Evolutionary conservation across 2,329 filamentous ascomycete genomes (phyloP).

Genomic region (Microdochium paspali): DNA sequence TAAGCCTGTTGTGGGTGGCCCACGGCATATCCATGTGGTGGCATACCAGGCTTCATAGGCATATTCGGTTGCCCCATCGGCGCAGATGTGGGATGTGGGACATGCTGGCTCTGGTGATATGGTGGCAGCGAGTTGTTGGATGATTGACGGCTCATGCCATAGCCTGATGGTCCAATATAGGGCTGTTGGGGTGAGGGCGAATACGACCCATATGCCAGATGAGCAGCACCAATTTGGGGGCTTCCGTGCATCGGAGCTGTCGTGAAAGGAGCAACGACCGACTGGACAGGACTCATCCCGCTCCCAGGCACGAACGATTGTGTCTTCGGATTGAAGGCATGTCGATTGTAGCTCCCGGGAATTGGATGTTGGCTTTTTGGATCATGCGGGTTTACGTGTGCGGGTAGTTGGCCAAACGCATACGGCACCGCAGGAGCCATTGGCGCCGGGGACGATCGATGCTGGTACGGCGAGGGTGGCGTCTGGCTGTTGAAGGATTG

Average conservation of each 20-base stretch:
- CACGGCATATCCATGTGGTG: constrained; percentile 27
- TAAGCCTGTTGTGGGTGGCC: constrained; percentile 28
- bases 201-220: constrained; percentile 38
- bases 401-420: constrained; percentile 69
- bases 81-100: constrained; percentile 26
- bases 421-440: constrained; percentile 45
- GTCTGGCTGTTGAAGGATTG: constrained; percentile 16
- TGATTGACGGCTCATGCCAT: constrained; percentile 46
- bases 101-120: constrained; percentile 32
- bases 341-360: constrained; percentile 73
- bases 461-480: constrained; percentile 14
- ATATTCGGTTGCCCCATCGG: constrained; percentile 26
- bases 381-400: constrained; percentile 59
- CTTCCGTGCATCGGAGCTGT: constrained; percentile 40
- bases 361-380: constrained; percentile 72
- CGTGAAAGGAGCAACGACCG: constrained; percentile 36
- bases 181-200: constrained; percentile 33
- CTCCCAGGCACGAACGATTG: constrained; percentile 76
- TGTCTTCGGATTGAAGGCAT: constrained; percentile 88
- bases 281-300: constrained; percentile 37
- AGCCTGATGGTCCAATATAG: constrained; percentile 33
- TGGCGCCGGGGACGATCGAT: constrained; percentile 12
- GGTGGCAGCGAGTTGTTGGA: constrained; percentile 44
- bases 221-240: constrained; percentile 41
- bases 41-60: constrained; percentile 33